Evolutionary conservation across 2,329 filamentous ascomycete species (phyloP).

Genomic region (Aspergillus sp.): DNA sequence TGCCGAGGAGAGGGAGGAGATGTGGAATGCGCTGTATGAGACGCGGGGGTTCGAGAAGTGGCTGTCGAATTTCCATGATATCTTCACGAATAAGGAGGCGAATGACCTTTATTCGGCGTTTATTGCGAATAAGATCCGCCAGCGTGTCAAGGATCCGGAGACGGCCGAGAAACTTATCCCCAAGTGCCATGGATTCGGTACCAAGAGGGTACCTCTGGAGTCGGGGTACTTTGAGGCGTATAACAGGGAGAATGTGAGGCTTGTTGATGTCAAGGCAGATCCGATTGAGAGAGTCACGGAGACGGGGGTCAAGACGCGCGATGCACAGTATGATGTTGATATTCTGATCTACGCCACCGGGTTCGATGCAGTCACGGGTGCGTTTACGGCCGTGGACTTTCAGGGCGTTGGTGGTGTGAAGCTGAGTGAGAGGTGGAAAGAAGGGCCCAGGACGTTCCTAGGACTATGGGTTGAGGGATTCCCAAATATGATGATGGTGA

Average conservation of each 20-base stretch:
- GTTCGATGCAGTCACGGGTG: conserved; percentile 10
- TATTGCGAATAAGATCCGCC: conserved; percentile 54
- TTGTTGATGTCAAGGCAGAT: conserved; percentile 47
- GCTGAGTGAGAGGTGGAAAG: conserved; percentile 34
- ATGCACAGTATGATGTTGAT: conserved; percentile 15
- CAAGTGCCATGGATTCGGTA: conserved; percentile 53
- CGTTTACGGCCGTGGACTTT: conserved; percentile 41
- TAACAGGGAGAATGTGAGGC: conserved; percentile 46
- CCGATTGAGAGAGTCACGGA: conserved; percentile 43
- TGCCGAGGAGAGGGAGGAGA: conserved; percentile 50
- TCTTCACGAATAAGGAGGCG: conserved; percentile 46
- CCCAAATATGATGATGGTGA: conserved; percentile 55
- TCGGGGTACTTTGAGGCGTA: conserved; percentile 52
- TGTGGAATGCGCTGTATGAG: conserved; percentile 53
- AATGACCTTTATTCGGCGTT: conserved; percentile 58
- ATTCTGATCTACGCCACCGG: conserved; percentile 9
- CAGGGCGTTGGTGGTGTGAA: conserved; percentile 29
- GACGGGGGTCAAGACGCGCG: conserved; percentile 41
- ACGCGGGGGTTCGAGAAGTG: conserved; percentile 58
- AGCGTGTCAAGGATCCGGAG: conserved; percentile 51
- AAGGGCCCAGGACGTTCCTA: conserved; percentile 41
- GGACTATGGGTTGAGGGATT: conserved; percentile 46
- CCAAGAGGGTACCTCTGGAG: conserved; percentile 52
- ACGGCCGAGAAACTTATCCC: conserved; percentile 56
- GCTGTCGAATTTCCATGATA: conserved; percentile 57